These are phyloP conservation scores for Ascocoryne sarcoides DNA, from an alignment of 2,329 filamentous ascomycete species.

Conservation along the genomic window DNA sequence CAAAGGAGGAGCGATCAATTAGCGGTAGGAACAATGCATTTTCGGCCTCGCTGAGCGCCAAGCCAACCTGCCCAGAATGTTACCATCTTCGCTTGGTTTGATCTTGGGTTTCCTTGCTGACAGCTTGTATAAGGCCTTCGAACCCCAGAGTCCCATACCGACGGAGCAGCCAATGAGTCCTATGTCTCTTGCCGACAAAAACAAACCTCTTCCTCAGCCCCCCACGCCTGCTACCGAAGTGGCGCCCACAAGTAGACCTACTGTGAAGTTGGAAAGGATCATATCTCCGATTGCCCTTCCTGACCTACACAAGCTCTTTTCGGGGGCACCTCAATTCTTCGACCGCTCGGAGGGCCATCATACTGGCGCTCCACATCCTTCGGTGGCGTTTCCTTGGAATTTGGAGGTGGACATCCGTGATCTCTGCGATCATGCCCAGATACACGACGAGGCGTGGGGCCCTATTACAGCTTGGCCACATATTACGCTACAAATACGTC, in stretches of 20 bases:
- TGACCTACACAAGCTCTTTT: constrained; percentile 63
- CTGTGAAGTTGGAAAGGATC: constrained; percentile 45
- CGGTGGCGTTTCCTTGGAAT: constrained; percentile 61
- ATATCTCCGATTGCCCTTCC: constrained; percentile 50
- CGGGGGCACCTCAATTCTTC: constrained; percentile 66
- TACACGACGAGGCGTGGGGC: constrained; percentile 55
- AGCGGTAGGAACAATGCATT: constrained; percentile 7
- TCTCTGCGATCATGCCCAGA: constrained; percentile 54
- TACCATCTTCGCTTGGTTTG: background rate
- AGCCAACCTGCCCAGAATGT: constrained; percentile 1
- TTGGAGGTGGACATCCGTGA: constrained; percentile 52
- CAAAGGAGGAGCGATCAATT: constrained; percentile 15
- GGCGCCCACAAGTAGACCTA: constrained; percentile 24
- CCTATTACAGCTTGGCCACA: constrained; percentile 55
- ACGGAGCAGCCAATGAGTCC: constrained; percentile 9
- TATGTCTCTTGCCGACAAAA: constrained; percentile 22
- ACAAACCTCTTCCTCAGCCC: constrained; percentile 49
- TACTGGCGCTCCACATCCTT: constrained; percentile 51
- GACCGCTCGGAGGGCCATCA: constrained; percentile 50
- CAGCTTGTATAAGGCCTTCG: background rate
- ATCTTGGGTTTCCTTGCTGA: constrained; percentile 3
- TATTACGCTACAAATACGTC: constrained; percentile 42
- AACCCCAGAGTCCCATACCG: constrained; percentile 5
- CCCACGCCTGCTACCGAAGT: constrained; percentile 32
- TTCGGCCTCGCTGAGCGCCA: background rate